Evolutionary conservation across 768 basidiomycete species (phyloP).

Genomic region (Amanita muscaria): DNA sequence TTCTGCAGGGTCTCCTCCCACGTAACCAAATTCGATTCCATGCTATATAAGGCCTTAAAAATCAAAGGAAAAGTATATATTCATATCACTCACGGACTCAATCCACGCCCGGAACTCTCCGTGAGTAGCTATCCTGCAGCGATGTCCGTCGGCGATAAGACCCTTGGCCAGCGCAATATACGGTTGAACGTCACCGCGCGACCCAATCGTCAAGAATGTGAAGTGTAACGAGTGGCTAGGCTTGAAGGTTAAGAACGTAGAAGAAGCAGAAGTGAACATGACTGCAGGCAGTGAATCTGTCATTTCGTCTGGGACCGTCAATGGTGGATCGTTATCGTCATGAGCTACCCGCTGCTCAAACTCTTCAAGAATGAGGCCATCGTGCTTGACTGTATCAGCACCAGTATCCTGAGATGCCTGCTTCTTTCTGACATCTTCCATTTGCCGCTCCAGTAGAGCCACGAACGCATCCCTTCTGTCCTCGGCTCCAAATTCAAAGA

Average conservation of each 20-base stretch:
- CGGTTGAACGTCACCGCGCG: slow-evolving; percentile 95
- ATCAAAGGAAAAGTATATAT: slow-evolving; percentile 4
- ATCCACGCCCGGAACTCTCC: slow-evolving; percentile 94
- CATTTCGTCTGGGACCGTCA: slow-evolving; percentile 44
- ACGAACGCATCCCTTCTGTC: slow-evolving; percentile 78
- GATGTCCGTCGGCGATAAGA: slow-evolving; percentile 82
- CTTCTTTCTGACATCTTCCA: slow-evolving; percentile 60
- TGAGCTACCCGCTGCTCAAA: slow-evolving; percentile 48
- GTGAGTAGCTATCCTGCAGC: slow-evolving; percentile 86
- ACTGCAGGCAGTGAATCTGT: slow-evolving; percentile 75
- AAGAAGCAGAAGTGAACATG: slow-evolving; percentile 95
- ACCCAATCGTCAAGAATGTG: slow-evolving; percentile 94
- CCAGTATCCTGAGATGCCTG: slow-evolving; percentile 29
- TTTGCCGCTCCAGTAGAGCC: slow-evolving; percentile 63
- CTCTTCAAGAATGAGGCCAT: slow-evolving; percentile 80
- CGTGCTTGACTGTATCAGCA: slow-evolving; percentile 47
- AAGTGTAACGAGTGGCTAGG: slow-evolving; percentile 79
- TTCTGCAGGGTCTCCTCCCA: slow-evolving; percentile 96
- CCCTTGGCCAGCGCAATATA: slow-evolving; percentile 96
- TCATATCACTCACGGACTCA: slow-evolving; percentile 60
- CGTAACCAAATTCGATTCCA: slow-evolving; percentile 91
- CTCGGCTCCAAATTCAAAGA: slow-evolving; percentile 85
- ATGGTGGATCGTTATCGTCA: slow-evolving; percentile 32
- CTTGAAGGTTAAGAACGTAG: slow-evolving; percentile 95
- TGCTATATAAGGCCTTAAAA: slow-evolving; percentile 39